These are phyloP conservation scores for Bacidia gigantensis DNA, from an alignment of 495 filamentous ascomycete genomes.

Conservation along the genomic window DNA sequence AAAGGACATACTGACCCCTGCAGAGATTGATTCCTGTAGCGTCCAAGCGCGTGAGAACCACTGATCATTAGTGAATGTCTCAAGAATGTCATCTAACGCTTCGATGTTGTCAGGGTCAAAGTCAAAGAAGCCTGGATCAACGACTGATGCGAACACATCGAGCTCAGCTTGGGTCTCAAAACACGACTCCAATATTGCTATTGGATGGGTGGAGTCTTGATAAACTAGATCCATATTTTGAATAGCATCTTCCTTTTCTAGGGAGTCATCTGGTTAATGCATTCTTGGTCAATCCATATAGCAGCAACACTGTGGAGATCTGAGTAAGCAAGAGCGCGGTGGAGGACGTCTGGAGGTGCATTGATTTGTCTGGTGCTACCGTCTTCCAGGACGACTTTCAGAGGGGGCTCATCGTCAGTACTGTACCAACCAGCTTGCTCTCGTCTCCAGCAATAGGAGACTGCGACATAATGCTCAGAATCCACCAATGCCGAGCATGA, in stretches of 20 bases:
- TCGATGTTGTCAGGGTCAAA: slow-evolving; percentile 9
- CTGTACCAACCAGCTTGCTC: neutral
- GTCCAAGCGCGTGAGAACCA: slow-evolving; percentile 15
- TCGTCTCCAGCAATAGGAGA: slow-evolving; percentile 14
- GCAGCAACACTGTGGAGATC: neutral
- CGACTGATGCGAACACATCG: slow-evolving; percentile 5
- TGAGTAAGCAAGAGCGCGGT: slow-evolving; percentile 8
- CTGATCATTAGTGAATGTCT: slow-evolving; percentile 3
- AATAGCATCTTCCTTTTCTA: slow-evolving; percentile 24
- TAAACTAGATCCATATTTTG: slow-evolving; percentile 32
- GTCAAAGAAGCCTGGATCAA: neutral
- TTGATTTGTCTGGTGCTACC: neutral
- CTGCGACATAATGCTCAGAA: slow-evolving; percentile 6
- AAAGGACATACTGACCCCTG: slow-evolving; percentile 8
- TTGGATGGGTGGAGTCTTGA: slow-evolving; percentile 17
- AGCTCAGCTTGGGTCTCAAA: slow-evolving; percentile 8
- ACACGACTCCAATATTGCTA: slow-evolving; percentile 15
- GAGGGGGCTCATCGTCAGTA: neutral
- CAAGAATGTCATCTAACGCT: neutral
- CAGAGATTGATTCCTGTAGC: slow-evolving; percentile 10
- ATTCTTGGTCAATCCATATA: slow-evolving; percentile 33
- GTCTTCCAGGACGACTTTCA: neutral
- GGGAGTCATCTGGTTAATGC: slow-evolving; percentile 25
- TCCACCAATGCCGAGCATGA: neutral
- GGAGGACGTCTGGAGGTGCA: slow-evolving; percentile 7